These are phyloP conservation scores for Colletotrichum chlorophyti DNA, from an alignment of 2,329 filamentous ascomycete species.

Conservation along the genomic window DNA sequence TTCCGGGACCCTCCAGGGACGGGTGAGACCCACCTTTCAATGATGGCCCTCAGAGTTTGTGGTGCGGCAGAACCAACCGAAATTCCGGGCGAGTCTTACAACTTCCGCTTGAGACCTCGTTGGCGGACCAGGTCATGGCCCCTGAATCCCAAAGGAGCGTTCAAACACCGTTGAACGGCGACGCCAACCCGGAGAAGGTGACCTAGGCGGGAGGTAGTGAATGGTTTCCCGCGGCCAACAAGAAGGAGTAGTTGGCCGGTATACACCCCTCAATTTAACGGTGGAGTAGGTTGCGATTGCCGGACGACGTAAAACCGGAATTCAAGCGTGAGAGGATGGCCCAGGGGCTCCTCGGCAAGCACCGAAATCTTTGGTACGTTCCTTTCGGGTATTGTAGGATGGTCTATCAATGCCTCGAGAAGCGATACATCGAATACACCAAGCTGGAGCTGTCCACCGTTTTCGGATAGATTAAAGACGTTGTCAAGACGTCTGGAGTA, in stretches of 20 bases:
- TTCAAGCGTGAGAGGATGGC: background rate
- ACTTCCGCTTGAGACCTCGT: background rate
- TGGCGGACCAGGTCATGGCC: background rate
- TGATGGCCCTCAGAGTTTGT: conserved; percentile 71
- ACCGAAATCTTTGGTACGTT: conserved; percentile 67
- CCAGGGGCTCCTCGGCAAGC: conserved; percentile 18
- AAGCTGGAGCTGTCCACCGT: conserved; percentile 53
- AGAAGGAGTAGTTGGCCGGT: conserved; percentile 61
- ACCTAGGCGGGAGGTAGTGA: background rate
- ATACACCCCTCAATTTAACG: conserved; percentile 42
- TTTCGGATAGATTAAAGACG: conserved; percentile 55
- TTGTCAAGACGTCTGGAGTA: conserved; percentile 60
- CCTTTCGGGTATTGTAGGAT: conserved; percentile 60
- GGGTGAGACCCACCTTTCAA: conserved; percentile 82
- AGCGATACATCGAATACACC: conserved; percentile 56
- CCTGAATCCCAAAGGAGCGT: background rate
- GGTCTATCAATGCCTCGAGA: conserved; percentile 72
- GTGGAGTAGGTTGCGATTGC: background rate
- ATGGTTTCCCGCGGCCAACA: background rate
- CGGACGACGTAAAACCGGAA: background rate
- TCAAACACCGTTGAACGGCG: background rate
- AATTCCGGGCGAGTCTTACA: background rate
- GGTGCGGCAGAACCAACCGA: no score
- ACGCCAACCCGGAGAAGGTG: background rate
- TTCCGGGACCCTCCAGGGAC: conserved; percentile 82